A percentile compares a stretch with the other conserved stretches of the same genome.
phyloP scores from a whole-genome alignment of 2,329 filamentous ascomycete species.

The Mariannaea elegans region DNA sequence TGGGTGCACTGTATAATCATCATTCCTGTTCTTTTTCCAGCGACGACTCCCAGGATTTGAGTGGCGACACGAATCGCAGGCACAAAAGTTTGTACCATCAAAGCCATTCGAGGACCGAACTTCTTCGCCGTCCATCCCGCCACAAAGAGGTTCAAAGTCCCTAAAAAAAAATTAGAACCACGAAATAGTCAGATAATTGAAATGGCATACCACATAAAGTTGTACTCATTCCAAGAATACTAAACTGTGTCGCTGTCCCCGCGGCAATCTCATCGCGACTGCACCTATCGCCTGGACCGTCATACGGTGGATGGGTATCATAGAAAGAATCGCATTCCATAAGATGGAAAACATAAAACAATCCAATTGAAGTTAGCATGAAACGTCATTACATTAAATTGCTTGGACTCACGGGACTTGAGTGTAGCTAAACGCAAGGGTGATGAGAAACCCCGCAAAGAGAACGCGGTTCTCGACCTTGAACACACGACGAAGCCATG shows the following conservation, averaged over 20 bases:
- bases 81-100: constrained; percentile 70
- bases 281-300: constrained; percentile 63
- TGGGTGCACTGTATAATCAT: constrained; percentile 74
- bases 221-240: constrained; percentile 72
- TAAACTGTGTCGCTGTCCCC: constrained; percentile 68
- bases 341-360: constrained; percentile 72
- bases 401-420: constrained; percentile 55
- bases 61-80: constrained; percentile 70
- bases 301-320: constrained; percentile 60
- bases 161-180: constrained; percentile 3
- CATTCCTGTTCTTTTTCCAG: constrained; percentile 70
- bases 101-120: constrained; percentile 69
- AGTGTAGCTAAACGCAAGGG: constrained; percentile 58
- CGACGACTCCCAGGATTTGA: constrained; percentile 71
- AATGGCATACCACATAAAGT: constrained; percentile 65
- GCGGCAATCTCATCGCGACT: constrained; percentile 69
- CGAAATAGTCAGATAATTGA: rapidly evolving
- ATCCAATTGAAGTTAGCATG: constrained; percentile 37
- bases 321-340: constrained; percentile 80
- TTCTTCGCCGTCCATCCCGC: constrained; percentile 73
- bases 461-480: constrained; percentile 58
- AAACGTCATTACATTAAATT: background rate
- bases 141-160: constrained; percentile 61
- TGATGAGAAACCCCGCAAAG: constrained; percentile 68
- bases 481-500: constrained; percentile 33